Percentiles rank a stretch among this genome's conserved stretches.
Evolutionary conservation across 495 filamentous ascomycete genomes (phyloP).

Genomic region (Penicillium riverlandense): DNA sequence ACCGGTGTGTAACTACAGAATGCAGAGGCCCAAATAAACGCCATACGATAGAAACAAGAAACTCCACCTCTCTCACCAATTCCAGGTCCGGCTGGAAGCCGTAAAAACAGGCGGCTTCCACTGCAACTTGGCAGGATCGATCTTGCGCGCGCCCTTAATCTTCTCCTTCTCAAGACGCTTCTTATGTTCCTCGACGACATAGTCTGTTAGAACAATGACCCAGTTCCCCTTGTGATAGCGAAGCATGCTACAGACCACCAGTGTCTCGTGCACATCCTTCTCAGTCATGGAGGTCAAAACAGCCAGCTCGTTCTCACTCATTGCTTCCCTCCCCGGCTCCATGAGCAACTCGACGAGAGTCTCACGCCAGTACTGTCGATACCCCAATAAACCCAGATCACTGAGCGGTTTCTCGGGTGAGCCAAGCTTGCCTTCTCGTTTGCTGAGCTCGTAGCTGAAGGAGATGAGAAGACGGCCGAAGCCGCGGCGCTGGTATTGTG

Average conservation of each 20-base stretch:
- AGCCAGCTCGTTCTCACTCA: slow-evolving; percentile 76
- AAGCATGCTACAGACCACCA: slow-evolving; percentile 90
- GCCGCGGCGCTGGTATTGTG: slow-evolving; percentile 90
- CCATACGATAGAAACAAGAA: no score
- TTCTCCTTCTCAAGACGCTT: slow-evolving; percentile 68
- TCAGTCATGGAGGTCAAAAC: slow-evolving; percentile 84
- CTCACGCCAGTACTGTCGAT: slow-evolving; percentile 95
- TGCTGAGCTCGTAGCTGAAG: slow-evolving; percentile 96
- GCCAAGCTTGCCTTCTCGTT: slow-evolving; percentile 88
- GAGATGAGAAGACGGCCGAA: slow-evolving; percentile 91
- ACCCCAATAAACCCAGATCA: slow-evolving; percentile 84
- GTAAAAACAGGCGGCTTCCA: slow-evolving; percentile 98
- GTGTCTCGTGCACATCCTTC: slow-evolving; percentile 85
- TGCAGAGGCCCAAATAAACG: no score
- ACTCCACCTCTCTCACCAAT: slow-evolving; percentile 54
- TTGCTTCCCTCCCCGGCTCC: slow-evolving; percentile 50
- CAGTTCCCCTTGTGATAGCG: slow-evolving; percentile 90
- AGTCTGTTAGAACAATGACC: slow-evolving; percentile 77
- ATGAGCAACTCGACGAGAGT: slow-evolving; percentile 80
- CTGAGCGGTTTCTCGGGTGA: slow-evolving; percentile 95
- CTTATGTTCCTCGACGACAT: slow-evolving; percentile 70
- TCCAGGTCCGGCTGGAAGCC: slow-evolving; percentile 85
- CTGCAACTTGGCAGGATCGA: slow-evolving; percentile 70
- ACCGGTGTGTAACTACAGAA: no score
- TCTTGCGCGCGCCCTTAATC: slow-evolving; percentile 63